Evolutionary conservation across 169 alveolate genomes (phyloP), one percentile per base, ranked within the genome.

Genomic region (Plasmodium coatneyi): DNA sequence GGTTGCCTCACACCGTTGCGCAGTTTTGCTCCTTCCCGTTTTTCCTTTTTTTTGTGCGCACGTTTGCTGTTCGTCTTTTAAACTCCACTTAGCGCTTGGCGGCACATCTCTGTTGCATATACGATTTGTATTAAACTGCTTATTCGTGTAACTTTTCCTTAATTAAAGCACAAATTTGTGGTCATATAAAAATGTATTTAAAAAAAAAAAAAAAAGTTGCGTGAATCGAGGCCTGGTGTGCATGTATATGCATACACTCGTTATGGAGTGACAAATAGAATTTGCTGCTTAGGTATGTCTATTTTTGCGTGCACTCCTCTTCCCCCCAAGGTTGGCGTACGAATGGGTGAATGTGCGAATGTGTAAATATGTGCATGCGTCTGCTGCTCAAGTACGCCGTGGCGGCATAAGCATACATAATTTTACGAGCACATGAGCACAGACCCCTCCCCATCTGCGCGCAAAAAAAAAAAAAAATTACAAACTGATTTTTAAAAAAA

Each of bases 401-500:
- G 30, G 76, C 14, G 36, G n/a, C 76, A 66, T 66, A 6, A 66
- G 36, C 76, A 22, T 66, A 66, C 41, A 66, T 66, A 66, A 66
- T 66, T 66, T 66, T 66, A 66, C 3, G 76, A 66, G 30, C 36
- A 36, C 60, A 46, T 78, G 83, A 14, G 25, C 32, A 78, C 34
- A 46, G 34, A 3, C 41, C 82, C 82, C 49, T 19, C 25, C 49
- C 60, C 41, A 22, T 78, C 39, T 32, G 28, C 43, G 54, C 39
- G 34, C 36, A 60, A 56, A 19, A 46, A 60, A 60, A 82, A 6
- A 60, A 32, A 52, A 60, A 60, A 83, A 34, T 30, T 19, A 83
- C 82, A 83, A 66, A 83, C 41, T 83, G 7, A 22, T 83, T 71
- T 83, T 41, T 12, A 83, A 83, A 36, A 72, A 36, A 49, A 52